Conservation (phyloP, 2,329 filamentous ascomycete species). For the Fusarium chlamydosporum region DNA sequence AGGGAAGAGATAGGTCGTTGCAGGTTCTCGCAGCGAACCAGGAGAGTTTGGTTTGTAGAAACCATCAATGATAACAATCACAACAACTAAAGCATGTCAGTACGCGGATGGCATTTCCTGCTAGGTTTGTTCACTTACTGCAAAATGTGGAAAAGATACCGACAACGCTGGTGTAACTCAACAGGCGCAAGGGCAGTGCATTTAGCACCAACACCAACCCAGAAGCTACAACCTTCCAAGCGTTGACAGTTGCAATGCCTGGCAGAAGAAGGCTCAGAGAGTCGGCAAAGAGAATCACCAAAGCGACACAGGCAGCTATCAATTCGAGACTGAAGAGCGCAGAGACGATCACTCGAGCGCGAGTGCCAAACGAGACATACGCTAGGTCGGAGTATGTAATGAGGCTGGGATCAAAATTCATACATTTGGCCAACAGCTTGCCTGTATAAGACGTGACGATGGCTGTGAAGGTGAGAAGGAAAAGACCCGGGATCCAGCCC, state of each 20-base stretch:
- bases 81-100: constrained; percentile 72
- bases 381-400: constrained; percentile 96
- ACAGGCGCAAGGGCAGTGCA: constrained; percentile 83
- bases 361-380: constrained; percentile 88
- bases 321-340: constrained; percentile 90
- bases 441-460: constrained; percentile 87
- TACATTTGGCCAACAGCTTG: constrained; percentile 85
- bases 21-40: constrained; percentile 86
- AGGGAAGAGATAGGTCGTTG: constrained; percentile 84
- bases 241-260: constrained; percentile 71
- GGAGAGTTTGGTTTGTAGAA: constrained; percentile 83
- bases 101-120: not conserved
- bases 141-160: constrained; percentile 92
- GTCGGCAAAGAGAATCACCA: constrained; percentile 94
- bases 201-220: constrained; percentile 83
- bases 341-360: constrained; percentile 84
- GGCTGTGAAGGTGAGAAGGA: constrained; percentile 81
- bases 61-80: constrained; percentile 88
- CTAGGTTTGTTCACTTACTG: constrained; percentile 70
- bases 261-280: constrained; percentile 85
- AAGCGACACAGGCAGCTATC: constrained; percentile 87
- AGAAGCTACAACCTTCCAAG: constrained; percentile 90
- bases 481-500: constrained; percentile 87
- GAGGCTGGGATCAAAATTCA: constrained; percentile 85
- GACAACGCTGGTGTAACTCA: constrained; percentile 92